These are phyloP conservation scores for Zopfia rhizophila DNA, from an alignment of 2,329 filamentous ascomycete genomes.

Conservation along the genomic window DNA sequence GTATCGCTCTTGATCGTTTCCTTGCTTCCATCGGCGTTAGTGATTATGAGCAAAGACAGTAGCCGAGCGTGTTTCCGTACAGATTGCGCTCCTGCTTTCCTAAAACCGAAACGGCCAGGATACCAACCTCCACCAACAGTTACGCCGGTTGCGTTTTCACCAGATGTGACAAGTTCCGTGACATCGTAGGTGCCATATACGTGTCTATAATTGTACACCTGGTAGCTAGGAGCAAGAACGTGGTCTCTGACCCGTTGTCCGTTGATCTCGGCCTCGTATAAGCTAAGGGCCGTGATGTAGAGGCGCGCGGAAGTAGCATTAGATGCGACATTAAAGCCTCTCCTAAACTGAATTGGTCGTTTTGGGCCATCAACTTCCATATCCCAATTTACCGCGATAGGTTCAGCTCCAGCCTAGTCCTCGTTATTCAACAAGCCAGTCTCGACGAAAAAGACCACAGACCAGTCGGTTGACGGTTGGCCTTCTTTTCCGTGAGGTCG, in stretches of 20 bases:
- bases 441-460: too few species aligned
- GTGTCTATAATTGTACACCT: conserved; percentile 62
- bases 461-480: too few species aligned
- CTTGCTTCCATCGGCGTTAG: conserved; percentile 42
- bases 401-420: too few species aligned
- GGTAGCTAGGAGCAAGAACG: conserved; percentile 63
- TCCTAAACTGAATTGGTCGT: too few species aligned
- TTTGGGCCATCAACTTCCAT: too few species aligned
- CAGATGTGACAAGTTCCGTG: conserved; percentile 48
- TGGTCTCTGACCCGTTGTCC: conserved; percentile 15
- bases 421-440: too few species aligned
- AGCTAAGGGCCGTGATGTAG: conserved; percentile 20
- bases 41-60: conserved; percentile 53
- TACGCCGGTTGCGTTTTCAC: conserved; percentile 54
- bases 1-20: conserved; percentile 50
- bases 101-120: conserved; percentile 51
- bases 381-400: too few species aligned
- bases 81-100: conserved; percentile 45
- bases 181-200: conserved; percentile 66
- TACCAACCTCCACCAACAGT: conserved; percentile 65
- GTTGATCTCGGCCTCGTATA: conserved; percentile 23
- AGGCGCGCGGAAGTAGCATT: conserved; percentile 8
- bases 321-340: not conserved
- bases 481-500: too few species aligned
- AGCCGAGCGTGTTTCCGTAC: conserved; percentile 55